Evolutionary conservation across 2,329 filamentous ascomycete genomes (phyloP).

Genomic region (Dothideomycetes sp.): DNA sequence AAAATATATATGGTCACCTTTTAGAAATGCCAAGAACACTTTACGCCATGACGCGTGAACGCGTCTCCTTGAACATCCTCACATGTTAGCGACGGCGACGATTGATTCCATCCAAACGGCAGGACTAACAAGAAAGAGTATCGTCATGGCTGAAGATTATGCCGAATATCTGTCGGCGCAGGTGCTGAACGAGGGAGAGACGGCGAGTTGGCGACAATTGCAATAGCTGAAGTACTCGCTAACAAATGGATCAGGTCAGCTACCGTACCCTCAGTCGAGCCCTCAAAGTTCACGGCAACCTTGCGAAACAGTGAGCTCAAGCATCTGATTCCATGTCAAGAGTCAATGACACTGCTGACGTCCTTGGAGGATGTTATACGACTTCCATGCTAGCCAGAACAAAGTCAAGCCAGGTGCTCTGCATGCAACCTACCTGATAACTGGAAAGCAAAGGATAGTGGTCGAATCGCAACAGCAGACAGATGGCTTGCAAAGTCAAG

Average conservation of each 20-base stretch:
- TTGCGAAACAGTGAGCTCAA: constrained; percentile 77
- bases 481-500: constrained; percentile 35
- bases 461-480: constrained; percentile 14
- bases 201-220: constrained; percentile 42
- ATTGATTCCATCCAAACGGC: no score
- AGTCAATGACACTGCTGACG: constrained; percentile 18
- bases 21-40: no score
- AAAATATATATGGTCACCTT: no score
- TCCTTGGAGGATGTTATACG: constrained; percentile 63
- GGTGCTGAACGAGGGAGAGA: constrained; percentile 65
- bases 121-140: no score
- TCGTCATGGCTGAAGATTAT: constrained; percentile 39
- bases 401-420: constrained; percentile 61
- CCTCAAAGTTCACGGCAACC: constrained; percentile 73
- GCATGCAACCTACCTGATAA: constrained; percentile 88
- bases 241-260: constrained; percentile 56
- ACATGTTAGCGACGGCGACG: no score
- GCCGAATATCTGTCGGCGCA: constrained; percentile 65
- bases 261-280: constrained; percentile 78
- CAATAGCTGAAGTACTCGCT: background rate
- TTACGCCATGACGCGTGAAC: no score
- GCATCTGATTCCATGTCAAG: background rate
- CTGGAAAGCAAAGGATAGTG: constrained; percentile 49
- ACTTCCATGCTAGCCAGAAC: constrained; percentile 75
- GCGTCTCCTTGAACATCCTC: no score